Evolutionary conservation across 1,139 yeast species (phyloP).

Genomic region (Kodamaea anthophila): DNA sequence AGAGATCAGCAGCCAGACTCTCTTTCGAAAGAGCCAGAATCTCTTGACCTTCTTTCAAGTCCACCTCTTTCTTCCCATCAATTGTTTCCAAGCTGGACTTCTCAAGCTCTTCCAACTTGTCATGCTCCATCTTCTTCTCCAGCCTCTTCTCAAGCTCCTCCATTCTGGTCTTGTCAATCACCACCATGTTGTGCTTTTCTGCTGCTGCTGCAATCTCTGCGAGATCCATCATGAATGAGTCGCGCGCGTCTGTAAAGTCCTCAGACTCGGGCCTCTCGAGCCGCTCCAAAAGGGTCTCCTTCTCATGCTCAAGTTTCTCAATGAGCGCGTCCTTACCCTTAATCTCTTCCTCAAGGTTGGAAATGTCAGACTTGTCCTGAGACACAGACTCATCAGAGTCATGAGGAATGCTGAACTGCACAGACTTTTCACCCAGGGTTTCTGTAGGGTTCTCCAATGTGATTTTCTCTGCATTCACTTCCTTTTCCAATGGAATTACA

Average conservation of each 20-base stretch:
- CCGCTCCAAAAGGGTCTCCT: conserved; percentile 26
- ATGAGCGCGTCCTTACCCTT: conserved; percentile 9
- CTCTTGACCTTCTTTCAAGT: conserved; percentile 30
- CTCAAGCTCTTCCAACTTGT: conserved; percentile 7
- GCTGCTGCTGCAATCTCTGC: conserved; percentile 27
- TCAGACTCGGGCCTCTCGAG: conserved; percentile 7
- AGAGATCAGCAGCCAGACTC: conserved; percentile 17
- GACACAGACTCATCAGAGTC: too few relatives aligned
- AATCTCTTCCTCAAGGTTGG: not conserved
- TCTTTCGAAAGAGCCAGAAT: conserved; percentile 24
- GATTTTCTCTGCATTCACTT: not conserved
- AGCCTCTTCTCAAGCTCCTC: conserved; percentile 5
- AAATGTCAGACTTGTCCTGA: not conserved
- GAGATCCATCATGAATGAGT: conserved; percentile 24
- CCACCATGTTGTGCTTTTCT: conserved; percentile 31
- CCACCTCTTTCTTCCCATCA: conserved; percentile 26
- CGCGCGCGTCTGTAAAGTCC: conserved; percentile 27
- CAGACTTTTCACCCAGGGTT: too few relatives aligned
- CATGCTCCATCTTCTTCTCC: not conserved
- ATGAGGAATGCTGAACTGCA: too few relatives aligned
- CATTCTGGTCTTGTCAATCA: conserved; percentile 23
- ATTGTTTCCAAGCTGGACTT: conserved; percentile 22
- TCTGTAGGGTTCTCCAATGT: not conserved
- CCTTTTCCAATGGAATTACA: not conserved
- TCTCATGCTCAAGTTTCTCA: conserved; percentile 15